Evolutionary conservation across 495 filamentous ascomycete species (phyloP), one percentile per base, ranked within the genome.

Genomic region (Aspergillus hancockii): DNA sequence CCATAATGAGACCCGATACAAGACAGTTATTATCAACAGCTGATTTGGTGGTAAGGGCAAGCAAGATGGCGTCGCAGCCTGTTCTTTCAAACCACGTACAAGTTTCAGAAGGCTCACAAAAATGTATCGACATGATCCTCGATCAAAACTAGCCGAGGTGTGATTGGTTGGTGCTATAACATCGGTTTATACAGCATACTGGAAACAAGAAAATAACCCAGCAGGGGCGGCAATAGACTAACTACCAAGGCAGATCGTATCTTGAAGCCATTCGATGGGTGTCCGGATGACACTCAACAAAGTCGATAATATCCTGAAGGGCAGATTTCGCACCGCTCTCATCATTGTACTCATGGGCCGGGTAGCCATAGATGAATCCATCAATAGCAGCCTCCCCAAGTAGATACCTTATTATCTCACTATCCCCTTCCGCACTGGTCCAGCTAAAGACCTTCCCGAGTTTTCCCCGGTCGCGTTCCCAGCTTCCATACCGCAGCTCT

Each of bases 171-270:
- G n/a, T n/a, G n/a, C n/a, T n/a, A n/a, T n/a, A n/a, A n/a, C n/a
- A n/a, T n/a, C n/a, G n/a, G n/a, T n/a, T n/a, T n/a, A n/a, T n/a
- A n/a, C n/a, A n/a, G n/a, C n/a, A n/a, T n/a, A n/a, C n/a, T n/a
- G n/a, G n/a, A n/a, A n/a, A n/a, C n/a, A n/a, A n/a, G n/a, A n/a
- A n/a, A n/a, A n/a, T n/a, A n/a, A n/a, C n/a, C n/a, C n/a, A n/a
- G n/a, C n/a, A n/a, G n/a, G n/a, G n/a, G n/a, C n/a, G n/a, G n/a
- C n/a, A n/a, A n/a, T n/a, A n/a, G n/a, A n/a, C n/a, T n/a, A n/a
- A n/a, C n/a, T n/a, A 58, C 55, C 55, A 58, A 18, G 56, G 56
- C 7, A n/a, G 14, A 53, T 59, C 56, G 9, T 52, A n/a, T n/a
- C 6, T 34, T 9, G 22, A 32, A 41, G 56, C 55, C 55, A 58